Evolutionary conservation across 176 grass and related monocot species (phyloP).

Genomic region (Rhynchospora pubera): DNA sequence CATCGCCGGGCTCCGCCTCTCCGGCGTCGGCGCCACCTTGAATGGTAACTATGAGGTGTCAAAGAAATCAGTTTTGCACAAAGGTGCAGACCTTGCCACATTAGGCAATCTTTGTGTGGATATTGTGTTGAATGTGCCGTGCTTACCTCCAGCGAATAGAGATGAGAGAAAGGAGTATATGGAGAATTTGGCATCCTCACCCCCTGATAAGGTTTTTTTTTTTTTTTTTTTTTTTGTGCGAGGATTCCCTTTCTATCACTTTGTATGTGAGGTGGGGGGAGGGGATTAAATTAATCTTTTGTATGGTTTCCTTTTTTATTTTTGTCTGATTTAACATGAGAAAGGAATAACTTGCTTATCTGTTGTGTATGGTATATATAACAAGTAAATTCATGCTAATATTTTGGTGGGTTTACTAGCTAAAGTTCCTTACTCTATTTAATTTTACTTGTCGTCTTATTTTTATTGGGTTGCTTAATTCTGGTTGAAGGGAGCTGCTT

Average conservation of each 20-base stretch:
- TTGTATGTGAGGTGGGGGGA: neutral
- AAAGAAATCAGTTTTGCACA: slow-evolving; percentile 17
- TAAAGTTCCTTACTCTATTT: neutral
- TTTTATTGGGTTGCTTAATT: neutral
- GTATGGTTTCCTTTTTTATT: too few species aligned
- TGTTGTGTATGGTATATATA: neutral
- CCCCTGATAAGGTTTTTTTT: slow-evolving; percentile 88
- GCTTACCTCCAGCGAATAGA: slow-evolving; percentile 46
- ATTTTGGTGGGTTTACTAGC: neutral
- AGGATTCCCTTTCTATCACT: neutral
- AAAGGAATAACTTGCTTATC: too few species aligned
- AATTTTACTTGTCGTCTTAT: neutral
- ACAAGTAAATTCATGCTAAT: neutral
- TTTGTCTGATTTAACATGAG: too few species aligned
- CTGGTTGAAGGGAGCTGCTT: neutral
- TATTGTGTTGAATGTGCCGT: slow-evolving; percentile 70
- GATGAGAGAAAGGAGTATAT: slow-evolving; percentile 67
- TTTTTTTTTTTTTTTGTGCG: too few species aligned
- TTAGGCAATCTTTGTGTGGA: slow-evolving; percentile 91
- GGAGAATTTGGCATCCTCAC: slow-evolving; percentile 65
- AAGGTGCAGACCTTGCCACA: slow-evolving; percentile 63
- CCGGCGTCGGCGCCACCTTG: neutral
- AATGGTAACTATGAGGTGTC: slow-evolving; percentile 17
- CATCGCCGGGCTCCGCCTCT: slow-evolving; percentile 22
- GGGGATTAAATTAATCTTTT: too few species aligned